Base-by-base conservation (phyloP, 495 filamentous ascomycete genomes). In the Aspergillus bridgeri region DNA sequence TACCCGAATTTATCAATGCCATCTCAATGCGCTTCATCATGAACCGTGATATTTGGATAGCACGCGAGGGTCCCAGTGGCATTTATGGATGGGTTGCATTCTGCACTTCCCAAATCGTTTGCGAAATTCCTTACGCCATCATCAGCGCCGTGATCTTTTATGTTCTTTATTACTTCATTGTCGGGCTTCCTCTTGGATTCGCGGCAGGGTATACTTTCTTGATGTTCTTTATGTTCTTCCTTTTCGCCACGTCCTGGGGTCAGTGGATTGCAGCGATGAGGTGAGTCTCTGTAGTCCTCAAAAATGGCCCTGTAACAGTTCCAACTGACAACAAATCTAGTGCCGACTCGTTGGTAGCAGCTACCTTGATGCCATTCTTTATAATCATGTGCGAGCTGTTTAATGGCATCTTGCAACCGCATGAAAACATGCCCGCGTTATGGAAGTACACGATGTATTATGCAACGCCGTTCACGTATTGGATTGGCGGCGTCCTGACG, bases 351-450 rank as follows among this genome's bases (percentile, higher is more conserved):
- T 51, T 90, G 87, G 83, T 92, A 53, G 83, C 87, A 17, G 80
- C 86, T 3, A 83, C 89, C 33, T 79, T 87, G 52, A 91, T 92
- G 66, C 90, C 90, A 7, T 89, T 92, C 72, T 79, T 92, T 69
- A 72, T 75, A 44, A 72, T 73, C 42, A 68, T 72, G 66, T 71
- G 69, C 42, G 70, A 73, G 49, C 55, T 75, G 0, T 92, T 95
- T 81, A 93, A 89, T 68, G 91, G 91, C 60, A 88, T 94, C 51
- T 84, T 91, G n/a, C 86, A 90, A 48, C 90, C 89, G 0, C 83
- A 83, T 29, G 78, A 83, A 1, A 84, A 89, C 60, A 90, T 95
- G 72, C 89, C 89, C n/a, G 73, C 60, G 2, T 92, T 92, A 72
- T 96, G 90, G 86, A 80, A 83, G 11, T 81, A 80, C 15, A 91